Evolutionary conservation across 768 basidiomycete species (phyloP).

Genomic region (Dentipellis fragilis): DNA sequence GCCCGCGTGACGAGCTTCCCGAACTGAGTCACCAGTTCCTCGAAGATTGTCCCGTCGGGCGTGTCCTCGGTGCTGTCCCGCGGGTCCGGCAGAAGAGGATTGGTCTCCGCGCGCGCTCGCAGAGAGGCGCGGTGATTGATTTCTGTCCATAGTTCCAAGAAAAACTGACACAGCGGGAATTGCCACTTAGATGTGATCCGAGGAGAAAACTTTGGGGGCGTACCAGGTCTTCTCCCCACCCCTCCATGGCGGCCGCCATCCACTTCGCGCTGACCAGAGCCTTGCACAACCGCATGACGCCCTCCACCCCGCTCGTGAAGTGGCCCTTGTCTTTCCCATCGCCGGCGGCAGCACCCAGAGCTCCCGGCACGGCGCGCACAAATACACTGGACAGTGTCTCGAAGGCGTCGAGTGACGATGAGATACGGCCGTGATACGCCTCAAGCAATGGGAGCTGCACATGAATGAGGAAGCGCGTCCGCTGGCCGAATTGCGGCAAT

Average conservation of each 20-base stretch:
- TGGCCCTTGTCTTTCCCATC: slow-evolving; percentile 32
- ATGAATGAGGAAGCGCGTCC: slow-evolving; percentile 71
- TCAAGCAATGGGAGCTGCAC: slow-evolving; percentile 83
- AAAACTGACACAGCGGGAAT: slow-evolving; percentile 48
- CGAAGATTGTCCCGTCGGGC: slow-evolving; percentile 66
- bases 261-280: slow-evolving; percentile 76
- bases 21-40: slow-evolving; percentile 62
- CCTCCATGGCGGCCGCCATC: slow-evolving; percentile 55
- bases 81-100: slow-evolving; percentile 41
- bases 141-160: slow-evolving; percentile 82
- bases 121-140: slow-evolving; percentile 53
- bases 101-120: slow-evolving; percentile 40
- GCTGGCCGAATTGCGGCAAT: slow-evolving; percentile 67
- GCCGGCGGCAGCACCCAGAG: slow-evolving; percentile 47
- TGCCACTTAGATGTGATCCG: background rate
- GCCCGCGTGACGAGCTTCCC: slow-evolving; percentile 51
- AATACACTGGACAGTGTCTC: slow-evolving; percentile 85
- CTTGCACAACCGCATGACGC: slow-evolving; percentile 75
- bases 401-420: slow-evolving; percentile 84
- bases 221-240: slow-evolving; percentile 89
- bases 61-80: slow-evolving; percentile 22
- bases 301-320: slow-evolving; percentile 77
- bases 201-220: slow-evolving; percentile 17
- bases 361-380: slow-evolving; percentile 87
- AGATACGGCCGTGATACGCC: slow-evolving; percentile 67